Base-by-base conservation (phyloP, 2,329 filamentous ascomycete genomes). In the Pseudocercospora pini-densiflorae region DNA sequence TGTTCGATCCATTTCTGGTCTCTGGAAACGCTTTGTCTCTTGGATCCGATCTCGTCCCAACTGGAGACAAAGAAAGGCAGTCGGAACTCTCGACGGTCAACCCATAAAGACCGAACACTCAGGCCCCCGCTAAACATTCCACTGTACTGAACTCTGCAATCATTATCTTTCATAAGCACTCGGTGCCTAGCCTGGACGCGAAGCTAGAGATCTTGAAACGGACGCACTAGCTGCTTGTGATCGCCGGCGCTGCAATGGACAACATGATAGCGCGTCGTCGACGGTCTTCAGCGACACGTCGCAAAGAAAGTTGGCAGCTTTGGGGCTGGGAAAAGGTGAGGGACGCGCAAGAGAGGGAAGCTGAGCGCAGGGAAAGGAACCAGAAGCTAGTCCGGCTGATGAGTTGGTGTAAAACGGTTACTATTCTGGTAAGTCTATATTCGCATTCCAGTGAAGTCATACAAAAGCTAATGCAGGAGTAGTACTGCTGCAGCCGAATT, bases 271-370 rank as follows among this genome's bases (percentile, higher is more conserved):
- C n/a, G 4, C n/a, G 31, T 29, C n/a, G 40, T 12, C 21, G 27
- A 33, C 55, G 21, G 19, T 57, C 62, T 31, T 33, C 58, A 8
- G 54, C 51, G n/a, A 53, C 55, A 45, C 40, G 27, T 3, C 43
- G 24, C 53, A 63, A 59, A 51, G 62, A 49, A 43, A 63, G 54
- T 45, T 49, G 58, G 58, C 45, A 53, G 51, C 21, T 23, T 8
- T 31, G 58, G 45, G 62, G 40, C 27, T 59, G 57, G 31, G 29
- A 64, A 21, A 49, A 29, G 19, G 14, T 59, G 21, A 23, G 40
- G 33, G 43, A 64, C 14, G 21, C 31, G 55, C 31, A 40, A 23
- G 10, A 57, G 43, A 31, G 24, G 16, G 27, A 59, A 16, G 21
- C 23, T 7, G 43, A 59, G 57, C 23, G 40, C 31, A 59, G 19